Evolutionary conservation across 208 protist species (phyloP).

Genomic region (Acanthamoeba royreba): DNA sequence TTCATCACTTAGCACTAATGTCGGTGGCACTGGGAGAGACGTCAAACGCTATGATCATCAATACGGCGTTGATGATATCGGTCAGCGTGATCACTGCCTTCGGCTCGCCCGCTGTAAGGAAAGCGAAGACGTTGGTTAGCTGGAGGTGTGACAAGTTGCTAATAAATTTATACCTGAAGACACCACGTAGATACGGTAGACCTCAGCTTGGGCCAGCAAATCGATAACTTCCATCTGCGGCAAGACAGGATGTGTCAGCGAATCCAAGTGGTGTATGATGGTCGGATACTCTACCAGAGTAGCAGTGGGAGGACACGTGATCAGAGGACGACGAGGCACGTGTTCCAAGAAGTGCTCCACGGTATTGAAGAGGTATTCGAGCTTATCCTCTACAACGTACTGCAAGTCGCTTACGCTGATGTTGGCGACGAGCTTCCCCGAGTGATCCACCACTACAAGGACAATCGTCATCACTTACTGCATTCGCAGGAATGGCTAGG

Average conservation of each 20-base stretch:
- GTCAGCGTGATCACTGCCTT: constrained; percentile 30
- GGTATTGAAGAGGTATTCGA: not conserved
- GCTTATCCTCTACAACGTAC: not conserved
- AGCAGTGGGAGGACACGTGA: not conserved
- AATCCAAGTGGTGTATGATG: not conserved
- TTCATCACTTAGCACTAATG: not conserved
- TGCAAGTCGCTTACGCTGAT: constrained; percentile 40
- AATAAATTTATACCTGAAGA: not conserved
- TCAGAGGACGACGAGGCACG: not conserved
- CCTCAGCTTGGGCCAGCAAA: not conserved
- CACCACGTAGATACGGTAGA: constrained; percentile 42
- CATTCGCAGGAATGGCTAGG: no score
- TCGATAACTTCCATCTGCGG: constrained; percentile 10
- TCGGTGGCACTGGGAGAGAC: not conserved
- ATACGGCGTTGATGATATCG: constrained; percentile 35
- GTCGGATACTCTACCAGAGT: not conserved
- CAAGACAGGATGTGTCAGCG: not conserved
- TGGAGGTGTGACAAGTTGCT: not conserved
- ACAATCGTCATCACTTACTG: not conserved
- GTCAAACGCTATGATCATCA: not conserved
- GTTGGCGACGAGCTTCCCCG: constrained; percentile 22
- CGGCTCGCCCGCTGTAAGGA: not conserved
- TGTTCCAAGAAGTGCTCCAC: not conserved
- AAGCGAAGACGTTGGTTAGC: not conserved
- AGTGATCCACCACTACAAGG: not conserved